Conservation (phyloP, 164 flowering plant genomes). For the Umbilicus rupestris region DNA sequence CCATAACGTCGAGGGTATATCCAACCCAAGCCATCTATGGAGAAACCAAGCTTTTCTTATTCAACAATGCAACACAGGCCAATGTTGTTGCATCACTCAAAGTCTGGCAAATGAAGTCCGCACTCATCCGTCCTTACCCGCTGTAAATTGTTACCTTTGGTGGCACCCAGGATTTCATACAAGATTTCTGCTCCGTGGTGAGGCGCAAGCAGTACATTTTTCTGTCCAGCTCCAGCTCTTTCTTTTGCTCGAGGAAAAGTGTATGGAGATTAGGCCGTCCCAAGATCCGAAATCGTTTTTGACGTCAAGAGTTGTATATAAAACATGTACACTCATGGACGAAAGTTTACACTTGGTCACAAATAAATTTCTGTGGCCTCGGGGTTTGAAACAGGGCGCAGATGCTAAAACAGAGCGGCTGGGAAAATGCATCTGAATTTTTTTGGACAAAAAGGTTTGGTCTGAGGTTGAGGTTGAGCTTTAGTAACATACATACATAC, state of each 20-base stretch:
- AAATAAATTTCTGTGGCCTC: no score
- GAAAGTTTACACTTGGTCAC: background rate
- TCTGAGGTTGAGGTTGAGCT: no score
- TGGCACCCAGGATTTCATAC: background rate
- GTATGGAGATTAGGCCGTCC: background rate
- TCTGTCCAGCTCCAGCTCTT: background rate
- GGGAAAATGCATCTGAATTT: no score
- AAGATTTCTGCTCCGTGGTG: background rate
- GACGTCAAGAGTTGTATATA: background rate
- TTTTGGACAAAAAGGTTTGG: no score
- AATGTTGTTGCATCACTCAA: constrained; percentile 50
- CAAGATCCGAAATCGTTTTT: background rate
- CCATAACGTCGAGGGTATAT: constrained; percentile 69
- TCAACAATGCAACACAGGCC: constrained; percentile 69
- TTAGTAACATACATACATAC: no score
- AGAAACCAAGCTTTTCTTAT: constrained; percentile 48
- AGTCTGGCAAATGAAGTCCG: constrained; percentile 58
- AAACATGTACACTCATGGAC: background rate
- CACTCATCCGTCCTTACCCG: constrained; percentile 24
- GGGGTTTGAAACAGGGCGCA: no score
- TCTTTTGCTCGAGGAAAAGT: background rate
- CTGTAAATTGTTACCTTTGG: background rate
- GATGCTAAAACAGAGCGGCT: no score
- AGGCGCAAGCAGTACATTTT: background rate
- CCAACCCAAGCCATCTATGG: constrained; percentile 66